Conservation (phyloP, 108 stramenopile genomes). For the Mediolabrus comicus region DNA sequence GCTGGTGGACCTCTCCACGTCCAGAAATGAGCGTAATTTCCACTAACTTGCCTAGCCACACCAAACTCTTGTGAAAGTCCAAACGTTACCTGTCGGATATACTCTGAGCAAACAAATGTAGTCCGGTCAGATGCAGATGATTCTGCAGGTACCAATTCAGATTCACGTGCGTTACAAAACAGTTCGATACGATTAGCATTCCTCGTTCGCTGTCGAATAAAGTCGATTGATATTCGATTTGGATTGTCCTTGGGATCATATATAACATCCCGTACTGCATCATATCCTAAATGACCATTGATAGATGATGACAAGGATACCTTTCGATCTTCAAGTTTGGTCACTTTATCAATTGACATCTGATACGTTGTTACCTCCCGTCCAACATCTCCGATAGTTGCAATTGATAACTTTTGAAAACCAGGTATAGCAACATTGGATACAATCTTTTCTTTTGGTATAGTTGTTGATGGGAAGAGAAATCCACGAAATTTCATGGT, state of each 20-base stretch:
- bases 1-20: slow-evolving; percentile 55
- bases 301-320: slow-evolving; percentile 44
- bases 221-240: slow-evolving; percentile 75
- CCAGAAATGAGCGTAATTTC: slow-evolving; percentile 80
- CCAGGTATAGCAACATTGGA: slow-evolving; percentile 59
- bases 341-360: slow-evolving; percentile 49
- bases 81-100: slow-evolving; percentile 84
- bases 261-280: slow-evolving; percentile 55
- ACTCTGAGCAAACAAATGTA: slow-evolving; percentile 74
- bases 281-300: slow-evolving; percentile 69
- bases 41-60: slow-evolving; percentile 71
- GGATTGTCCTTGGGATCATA: slow-evolving; percentile 69
- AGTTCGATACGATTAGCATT: slow-evolving; percentile 88
- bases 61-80: slow-evolving; percentile 67
- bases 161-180: slow-evolving; percentile 80
- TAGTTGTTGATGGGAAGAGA: slow-evolving; percentile 65
- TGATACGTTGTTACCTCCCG: slow-evolving; percentile 48
- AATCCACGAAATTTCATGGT: slow-evolving; percentile 55
- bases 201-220: slow-evolving; percentile 68
- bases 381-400: slow-evolving; percentile 66
- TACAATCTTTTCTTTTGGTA: slow-evolving; percentile 54
- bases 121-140: not conserved
- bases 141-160: slow-evolving; percentile 40
- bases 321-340: slow-evolving; percentile 67
- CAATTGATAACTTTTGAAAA: slow-evolving; percentile 82